Conservation (phyloP, 495 filamentous ascomycete genomes). For the Penicillium nucicola region DNA sequence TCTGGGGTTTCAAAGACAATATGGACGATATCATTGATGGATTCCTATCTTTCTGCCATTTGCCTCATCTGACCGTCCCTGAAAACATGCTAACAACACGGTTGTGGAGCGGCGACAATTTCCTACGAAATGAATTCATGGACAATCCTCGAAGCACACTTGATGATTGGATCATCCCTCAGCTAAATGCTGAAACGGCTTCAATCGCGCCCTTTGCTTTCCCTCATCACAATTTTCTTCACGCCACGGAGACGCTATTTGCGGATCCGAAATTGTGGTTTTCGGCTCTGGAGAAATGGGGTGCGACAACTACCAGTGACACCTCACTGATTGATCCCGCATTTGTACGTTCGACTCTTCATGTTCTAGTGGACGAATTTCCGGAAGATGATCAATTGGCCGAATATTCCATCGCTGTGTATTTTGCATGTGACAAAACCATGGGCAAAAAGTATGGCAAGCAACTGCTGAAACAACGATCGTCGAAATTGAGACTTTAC, state of each 20-base stretch:
- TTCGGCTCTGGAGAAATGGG: slow-evolving; percentile 35
- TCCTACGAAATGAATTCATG: slow-evolving; percentile 44
- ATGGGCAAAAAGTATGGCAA: slow-evolving; percentile 72
- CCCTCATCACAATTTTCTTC: slow-evolving; percentile 32
- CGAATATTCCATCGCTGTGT: slow-evolving; percentile 70
- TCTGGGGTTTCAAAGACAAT: slow-evolving; percentile 67
- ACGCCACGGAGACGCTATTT: slow-evolving; percentile 39
- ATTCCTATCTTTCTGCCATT: slow-evolving; percentile 66
- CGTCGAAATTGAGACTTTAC: slow-evolving; percentile 66
- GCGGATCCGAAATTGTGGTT: slow-evolving; percentile 39
- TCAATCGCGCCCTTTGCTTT: slow-evolving; percentile 19
- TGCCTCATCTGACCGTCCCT: slow-evolving; percentile 49
- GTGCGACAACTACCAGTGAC: slow-evolving; percentile 7
- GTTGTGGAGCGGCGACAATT: slow-evolving; percentile 41
- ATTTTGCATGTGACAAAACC: slow-evolving; percentile 52
- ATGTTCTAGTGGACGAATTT: slow-evolving; percentile 46
- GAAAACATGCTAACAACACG: slow-evolving; percentile 20
- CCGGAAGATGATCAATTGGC: slow-evolving; percentile 52
- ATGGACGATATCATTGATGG: slow-evolving; percentile 58
- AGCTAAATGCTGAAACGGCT: slow-evolving; percentile 10
- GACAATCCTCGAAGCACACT: slow-evolving; percentile 21
- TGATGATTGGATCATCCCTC: slow-evolving; percentile 21
- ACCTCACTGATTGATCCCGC: slow-evolving; percentile 26
- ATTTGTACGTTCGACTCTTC: slow-evolving; percentile 55
- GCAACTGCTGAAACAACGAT: slow-evolving; percentile 61